phyloP scores from a whole-genome alignment of 225 moss, liverwort and hornwort genomes.

The Antitrichia curtipendula region DNA sequence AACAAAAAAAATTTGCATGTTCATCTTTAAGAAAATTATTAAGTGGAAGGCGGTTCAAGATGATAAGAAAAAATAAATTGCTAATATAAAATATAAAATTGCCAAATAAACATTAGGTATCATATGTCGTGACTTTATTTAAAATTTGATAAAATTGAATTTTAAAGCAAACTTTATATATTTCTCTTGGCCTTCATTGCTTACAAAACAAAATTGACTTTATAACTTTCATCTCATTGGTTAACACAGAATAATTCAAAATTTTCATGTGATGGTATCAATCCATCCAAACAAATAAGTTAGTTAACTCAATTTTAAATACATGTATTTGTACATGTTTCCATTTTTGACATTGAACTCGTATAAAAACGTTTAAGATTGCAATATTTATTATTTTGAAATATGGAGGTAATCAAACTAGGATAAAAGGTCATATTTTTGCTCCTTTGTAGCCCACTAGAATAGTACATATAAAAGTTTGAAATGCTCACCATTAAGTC shows the following conservation, averaged over 20 bases:
- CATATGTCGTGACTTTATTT: neutral
- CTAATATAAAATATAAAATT: neutral
- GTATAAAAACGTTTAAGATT: too few relatives aligned
- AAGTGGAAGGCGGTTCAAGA: too few relatives aligned
- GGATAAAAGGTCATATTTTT: neutral
- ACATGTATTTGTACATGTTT: too few relatives aligned
- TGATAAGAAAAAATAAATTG: neutral
- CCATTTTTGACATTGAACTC: too few relatives aligned
- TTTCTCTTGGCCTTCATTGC: neutral
- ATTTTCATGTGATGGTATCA: neutral
- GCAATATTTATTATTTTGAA: neutral
- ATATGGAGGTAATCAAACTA: neutral
- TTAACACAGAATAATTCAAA: neutral
- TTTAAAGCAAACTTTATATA: neutral
- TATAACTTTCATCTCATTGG: neutral
- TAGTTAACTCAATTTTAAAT: too few relatives aligned
- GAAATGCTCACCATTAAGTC: neutral
- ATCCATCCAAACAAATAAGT: too few relatives aligned
- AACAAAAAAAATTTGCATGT: too few relatives aligned
- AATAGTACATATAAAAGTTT: neutral
- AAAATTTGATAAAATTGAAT: neutral
- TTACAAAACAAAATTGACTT: neutral
- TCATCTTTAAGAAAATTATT: too few relatives aligned
- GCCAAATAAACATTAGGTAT: neutral
- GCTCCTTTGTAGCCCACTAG: fast-evolving